A percentile compares a stretch with the other conserved stretches of the same genome.
Conservation (phyloP, 2,329 filamentous ascomycete species). For the Paraphoma chrysanthemicola region DNA sequence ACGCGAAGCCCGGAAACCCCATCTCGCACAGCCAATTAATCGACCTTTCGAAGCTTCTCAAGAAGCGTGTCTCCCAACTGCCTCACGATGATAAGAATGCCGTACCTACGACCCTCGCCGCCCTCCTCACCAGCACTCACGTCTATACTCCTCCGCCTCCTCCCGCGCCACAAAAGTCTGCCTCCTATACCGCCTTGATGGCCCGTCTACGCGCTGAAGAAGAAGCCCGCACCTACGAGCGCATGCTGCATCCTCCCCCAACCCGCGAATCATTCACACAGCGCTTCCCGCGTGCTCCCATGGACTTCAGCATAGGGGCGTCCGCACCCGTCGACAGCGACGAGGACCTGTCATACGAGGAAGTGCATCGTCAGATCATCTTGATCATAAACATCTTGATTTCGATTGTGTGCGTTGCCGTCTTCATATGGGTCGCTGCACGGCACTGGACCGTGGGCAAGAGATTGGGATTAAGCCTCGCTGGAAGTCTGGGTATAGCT, state of each 20-base stretch:
- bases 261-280: conserved; percentile 66
- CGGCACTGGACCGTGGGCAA: conserved; percentile 77
- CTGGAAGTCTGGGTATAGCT: conserved; percentile 72
- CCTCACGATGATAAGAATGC: conserved; percentile 1
- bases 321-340: conserved; percentile 51
- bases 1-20: conserved; percentile 66
- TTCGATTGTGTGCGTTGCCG: conserved; percentile 80
- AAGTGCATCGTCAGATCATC: conserved; percentile 80
- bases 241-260: conserved; percentile 72
- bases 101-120: conserved; percentile 62
- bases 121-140: conserved; percentile 72
- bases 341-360: conserved; percentile 72
- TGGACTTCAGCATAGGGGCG: conserved; percentile 55
- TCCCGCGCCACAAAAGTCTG: conserved; percentile 70
- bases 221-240: conserved; percentile 81
- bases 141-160: conserved; percentile 82
- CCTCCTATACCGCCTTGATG: conserved; percentile 89
- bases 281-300: conserved; percentile 60
- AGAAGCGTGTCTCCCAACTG: conserved; percentile 26
- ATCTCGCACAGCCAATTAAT: conserved; percentile 76
- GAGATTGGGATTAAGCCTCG: conserved; percentile 73
- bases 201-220: conserved; percentile 80
- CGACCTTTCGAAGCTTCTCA: conserved; percentile 64
- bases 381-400: conserved; percentile 90
- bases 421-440: conserved; percentile 78